Percentiles rank a stretch among this genome's conserved stretches.
phyloP scores from a whole-genome alignment of 148 eudicot genomes.

The Camellia lanceoleosa region DNA sequence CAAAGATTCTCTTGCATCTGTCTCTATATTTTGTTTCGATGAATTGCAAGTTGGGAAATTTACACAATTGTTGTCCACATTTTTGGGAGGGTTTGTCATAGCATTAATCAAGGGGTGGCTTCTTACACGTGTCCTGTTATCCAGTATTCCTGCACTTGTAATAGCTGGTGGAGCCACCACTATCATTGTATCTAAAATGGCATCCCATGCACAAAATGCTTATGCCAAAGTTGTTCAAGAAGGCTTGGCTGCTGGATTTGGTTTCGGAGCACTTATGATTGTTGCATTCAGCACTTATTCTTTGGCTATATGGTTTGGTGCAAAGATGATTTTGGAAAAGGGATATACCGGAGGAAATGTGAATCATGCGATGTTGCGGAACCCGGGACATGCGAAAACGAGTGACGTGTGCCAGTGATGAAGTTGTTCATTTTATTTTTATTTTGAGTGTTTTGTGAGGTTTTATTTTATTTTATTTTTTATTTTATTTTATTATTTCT shows the following conservation, averaged over 20 bases:
- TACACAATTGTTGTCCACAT: conserved; percentile 57
- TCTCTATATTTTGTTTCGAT: background rate
- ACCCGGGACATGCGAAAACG: too few relatives aligned
- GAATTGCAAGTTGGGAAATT: conserved; percentile 62
- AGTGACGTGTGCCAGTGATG: too few relatives aligned
- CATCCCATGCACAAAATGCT: conserved; percentile 54
- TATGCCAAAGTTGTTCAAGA: conserved; percentile 52
- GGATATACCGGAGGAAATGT: conserved; percentile 63
- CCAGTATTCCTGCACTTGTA: conserved; percentile 54
- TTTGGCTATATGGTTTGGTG: conserved; percentile 69
- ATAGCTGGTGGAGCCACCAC: conserved; percentile 53
- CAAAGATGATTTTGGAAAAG: conserved; percentile 49
- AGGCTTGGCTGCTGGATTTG: conserved; percentile 54
- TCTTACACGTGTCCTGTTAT: conserved; percentile 64
- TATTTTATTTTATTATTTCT: too few relatives aligned
- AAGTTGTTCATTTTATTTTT: too few relatives aligned
- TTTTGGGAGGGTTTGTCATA: conserved; percentile 68
- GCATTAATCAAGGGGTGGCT: conserved; percentile 78
- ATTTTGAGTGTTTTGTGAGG: too few relatives aligned
- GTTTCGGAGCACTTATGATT: conserved; percentile 42
- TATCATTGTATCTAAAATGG: conserved; percentile 42
- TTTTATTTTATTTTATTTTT: too few relatives aligned
- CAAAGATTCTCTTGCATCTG: background rate
- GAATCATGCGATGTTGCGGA: too few relatives aligned
- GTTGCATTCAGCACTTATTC: conserved; percentile 40